These are phyloP conservation scores for Pulveroboletus sp. DNA, from an alignment of 768 basidiomycete species.

Conservation along the genomic window DNA sequence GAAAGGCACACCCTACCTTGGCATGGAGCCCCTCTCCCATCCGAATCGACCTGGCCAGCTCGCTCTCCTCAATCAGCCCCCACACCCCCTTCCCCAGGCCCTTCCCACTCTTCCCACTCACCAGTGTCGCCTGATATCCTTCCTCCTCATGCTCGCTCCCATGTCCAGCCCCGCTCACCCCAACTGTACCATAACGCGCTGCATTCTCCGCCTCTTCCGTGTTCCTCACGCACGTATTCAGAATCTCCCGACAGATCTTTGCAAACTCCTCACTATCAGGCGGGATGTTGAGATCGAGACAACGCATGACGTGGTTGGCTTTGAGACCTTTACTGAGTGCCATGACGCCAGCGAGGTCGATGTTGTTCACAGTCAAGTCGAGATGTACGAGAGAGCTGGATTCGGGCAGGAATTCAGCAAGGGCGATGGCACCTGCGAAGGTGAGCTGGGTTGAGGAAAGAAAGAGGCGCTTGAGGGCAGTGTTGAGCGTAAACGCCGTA, in stretches of 20 bases:
- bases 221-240: constrained; percentile 87
- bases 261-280: constrained; percentile 79
- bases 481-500: constrained; percentile 89
- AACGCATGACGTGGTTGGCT: constrained; percentile 80
- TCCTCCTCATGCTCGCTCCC: constrained; percentile 8
- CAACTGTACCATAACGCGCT: constrained; percentile 9
- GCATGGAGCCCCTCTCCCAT: constrained; percentile 31
- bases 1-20: constrained; percentile 43
- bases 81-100: constrained; percentile 67
- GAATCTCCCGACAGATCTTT: constrained; percentile 81
- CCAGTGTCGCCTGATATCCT: constrained; percentile 18
- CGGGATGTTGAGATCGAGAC: constrained; percentile 90
- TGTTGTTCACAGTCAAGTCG: constrained; percentile 76
- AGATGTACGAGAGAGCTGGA: constrained; percentile 83
- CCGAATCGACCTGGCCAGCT: constrained; percentile 67
- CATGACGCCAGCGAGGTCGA: constrained; percentile 90
- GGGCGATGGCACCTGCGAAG: constrained; percentile 83
- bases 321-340: constrained; percentile 85
- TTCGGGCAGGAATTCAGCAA: constrained; percentile 96
- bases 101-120: constrained; percentile 53
- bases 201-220: constrained; percentile 76
- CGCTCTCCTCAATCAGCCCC: constrained; percentile 83
- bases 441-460: constrained; percentile 77
- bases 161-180: background rate
- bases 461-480: constrained; percentile 87